Conservation (phyloP, 2,329 filamentous ascomycete genomes). For the Mycosphaerelloides madeirae region DNA sequence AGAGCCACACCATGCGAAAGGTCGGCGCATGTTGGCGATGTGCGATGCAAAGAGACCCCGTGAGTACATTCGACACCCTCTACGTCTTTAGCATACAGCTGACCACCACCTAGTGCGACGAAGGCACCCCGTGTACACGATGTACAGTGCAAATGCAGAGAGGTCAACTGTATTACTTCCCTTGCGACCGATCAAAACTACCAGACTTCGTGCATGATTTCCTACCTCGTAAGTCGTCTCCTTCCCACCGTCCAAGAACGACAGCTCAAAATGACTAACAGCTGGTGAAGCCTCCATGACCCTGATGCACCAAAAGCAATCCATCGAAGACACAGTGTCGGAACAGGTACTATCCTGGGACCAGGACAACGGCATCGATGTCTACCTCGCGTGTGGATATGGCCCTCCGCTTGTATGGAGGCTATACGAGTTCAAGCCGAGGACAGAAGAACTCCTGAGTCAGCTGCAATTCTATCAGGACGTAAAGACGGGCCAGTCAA, state of each 20-base stretch:
- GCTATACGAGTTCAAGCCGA: constrained; percentile 45
- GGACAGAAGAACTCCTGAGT: constrained; percentile 35
- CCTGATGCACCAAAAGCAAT: constrained; percentile 41
- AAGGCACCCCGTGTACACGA: constrained; percentile 26
- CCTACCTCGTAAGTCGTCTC: constrained; percentile 33
- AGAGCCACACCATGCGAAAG: constrained; percentile 44
- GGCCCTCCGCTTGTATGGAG: constrained; percentile 42
- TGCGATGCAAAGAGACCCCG: constrained; percentile 44
- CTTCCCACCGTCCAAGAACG: background rate
- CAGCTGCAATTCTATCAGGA: constrained; percentile 44
- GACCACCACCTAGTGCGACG: constrained; percentile 29
- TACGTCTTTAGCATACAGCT: background rate
- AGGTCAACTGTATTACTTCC: constrained; percentile 38
- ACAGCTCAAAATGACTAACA: background rate
- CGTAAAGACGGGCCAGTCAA: constrained; percentile 22
- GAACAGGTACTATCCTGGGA: constrained; percentile 35
- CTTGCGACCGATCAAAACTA: constrained; percentile 44
- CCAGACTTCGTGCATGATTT: constrained; percentile 42
- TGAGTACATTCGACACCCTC: constrained; percentile 15
- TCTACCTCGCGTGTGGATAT: constrained; percentile 42
- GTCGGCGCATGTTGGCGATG: constrained; percentile 47
- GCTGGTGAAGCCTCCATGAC: constrained; percentile 29
- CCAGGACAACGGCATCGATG: constrained; percentile 34
- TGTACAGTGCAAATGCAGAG: constrained; percentile 34
- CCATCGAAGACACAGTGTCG: constrained; percentile 38